phyloP scores from a whole-genome alignment of 1,284 basidiomycete genomes.

The Cerrena zonata region DNA sequence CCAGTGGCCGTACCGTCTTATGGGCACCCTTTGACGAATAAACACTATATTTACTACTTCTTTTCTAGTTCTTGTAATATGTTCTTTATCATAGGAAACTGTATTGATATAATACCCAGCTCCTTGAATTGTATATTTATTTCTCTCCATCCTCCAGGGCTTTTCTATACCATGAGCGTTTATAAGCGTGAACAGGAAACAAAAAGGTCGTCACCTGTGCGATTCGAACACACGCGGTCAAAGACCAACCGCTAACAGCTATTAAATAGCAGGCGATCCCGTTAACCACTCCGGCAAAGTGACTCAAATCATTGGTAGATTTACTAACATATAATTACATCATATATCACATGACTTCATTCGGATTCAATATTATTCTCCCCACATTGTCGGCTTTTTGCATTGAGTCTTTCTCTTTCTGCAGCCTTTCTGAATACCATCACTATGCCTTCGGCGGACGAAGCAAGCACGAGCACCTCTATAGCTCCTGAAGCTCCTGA shows the following conservation, averaged over 20 bases:
- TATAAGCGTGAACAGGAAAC: too few relatives aligned
- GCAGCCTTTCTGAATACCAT: neutral
- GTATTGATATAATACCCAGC: too few relatives aligned
- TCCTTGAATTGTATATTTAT: too few relatives aligned
- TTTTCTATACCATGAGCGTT: too few relatives aligned
- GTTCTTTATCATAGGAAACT: too few relatives aligned
- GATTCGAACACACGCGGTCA: constrained; percentile 79
- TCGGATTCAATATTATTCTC: neutral
- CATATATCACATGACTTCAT: neutral
- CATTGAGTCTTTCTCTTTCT: neutral
- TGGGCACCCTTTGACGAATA: constrained; percentile 51
- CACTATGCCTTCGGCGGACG: constrained; percentile 40
- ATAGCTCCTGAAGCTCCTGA: constrained; percentile 45
- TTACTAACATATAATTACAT: neutral
- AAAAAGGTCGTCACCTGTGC: constrained; percentile 73
- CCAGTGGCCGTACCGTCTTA: constrained; percentile 68
- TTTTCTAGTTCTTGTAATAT: too few relatives aligned
- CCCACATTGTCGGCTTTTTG: neutral
- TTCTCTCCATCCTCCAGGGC: too few relatives aligned
- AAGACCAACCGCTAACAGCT: constrained; percentile 57
- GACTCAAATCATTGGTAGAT: too few relatives aligned
- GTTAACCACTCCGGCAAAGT: constrained; percentile 91
- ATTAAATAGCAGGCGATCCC: constrained; percentile 76
- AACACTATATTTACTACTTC: too few relatives aligned
- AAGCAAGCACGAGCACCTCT: constrained; percentile 52